These are phyloP conservation scores for Dryadomyces quercus-mongolicae DNA, from an alignment of 2,329 filamentous ascomycete species.

Conservation along the genomic window DNA sequence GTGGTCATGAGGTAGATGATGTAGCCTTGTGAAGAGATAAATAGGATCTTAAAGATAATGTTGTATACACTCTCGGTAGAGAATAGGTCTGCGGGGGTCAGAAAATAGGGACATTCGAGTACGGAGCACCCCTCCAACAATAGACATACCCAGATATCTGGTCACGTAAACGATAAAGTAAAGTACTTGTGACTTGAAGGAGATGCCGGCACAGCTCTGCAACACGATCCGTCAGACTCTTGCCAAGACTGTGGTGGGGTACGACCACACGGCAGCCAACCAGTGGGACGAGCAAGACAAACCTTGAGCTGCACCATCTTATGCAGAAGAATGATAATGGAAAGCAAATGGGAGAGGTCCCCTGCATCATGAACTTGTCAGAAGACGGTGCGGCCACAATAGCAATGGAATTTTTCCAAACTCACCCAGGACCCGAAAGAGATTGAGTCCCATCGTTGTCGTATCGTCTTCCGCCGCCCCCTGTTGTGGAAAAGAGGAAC, in stretches of 20 bases:
- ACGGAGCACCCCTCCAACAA: too few species aligned
- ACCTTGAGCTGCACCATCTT: slow-evolving; percentile 95
- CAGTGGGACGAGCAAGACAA: slow-evolving; percentile 21
- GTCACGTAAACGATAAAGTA: slow-evolving; percentile 92
- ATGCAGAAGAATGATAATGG: slow-evolving; percentile 87
- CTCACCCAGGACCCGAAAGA: slow-evolving; percentile 45
- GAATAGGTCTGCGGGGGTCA: slow-evolving; percentile 58
- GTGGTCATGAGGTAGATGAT: slow-evolving; percentile 97
- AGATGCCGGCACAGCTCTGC: slow-evolving; percentile 95
- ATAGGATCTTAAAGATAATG: slow-evolving; percentile 88
- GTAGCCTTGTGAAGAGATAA: slow-evolving; percentile 82
- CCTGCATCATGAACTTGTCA: slow-evolving; percentile 33
- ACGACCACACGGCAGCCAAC: background rate
- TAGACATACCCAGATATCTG: slow-evolving; percentile 64
- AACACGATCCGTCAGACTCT: slow-evolving; percentile 10
- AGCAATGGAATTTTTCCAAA: background rate
- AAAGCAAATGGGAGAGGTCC: slow-evolving; percentile 90
- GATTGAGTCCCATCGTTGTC: slow-evolving; percentile 36
- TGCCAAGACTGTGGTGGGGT: background rate
- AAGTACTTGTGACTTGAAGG: slow-evolving; percentile 94
- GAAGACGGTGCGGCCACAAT: background rate
- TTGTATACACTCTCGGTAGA: slow-evolving; percentile 81
- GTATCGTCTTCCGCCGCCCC: background rate
- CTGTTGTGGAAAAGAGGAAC: background rate
- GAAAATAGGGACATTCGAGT: background rate